A percentile compares a stretch with the other conserved stretches of the same genome.
These are phyloP conservation scores for Fonsecaea pedrosoi DNA, from an alignment of 2,329 filamentous ascomycete species.

Conservation along the genomic window DNA sequence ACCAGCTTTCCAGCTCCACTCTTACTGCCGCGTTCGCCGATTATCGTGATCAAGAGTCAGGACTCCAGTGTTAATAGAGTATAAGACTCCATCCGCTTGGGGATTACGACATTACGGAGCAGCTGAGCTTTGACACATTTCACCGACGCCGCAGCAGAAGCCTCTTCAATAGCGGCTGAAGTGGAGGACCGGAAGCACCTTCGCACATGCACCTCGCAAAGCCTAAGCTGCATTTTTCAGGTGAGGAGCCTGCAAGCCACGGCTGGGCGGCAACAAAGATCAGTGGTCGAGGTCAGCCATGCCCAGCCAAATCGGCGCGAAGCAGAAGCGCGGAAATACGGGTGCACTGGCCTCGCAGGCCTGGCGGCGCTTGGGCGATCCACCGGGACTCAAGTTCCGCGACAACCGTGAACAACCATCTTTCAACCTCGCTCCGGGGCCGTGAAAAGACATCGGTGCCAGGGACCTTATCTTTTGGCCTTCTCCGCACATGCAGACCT, in stretches of 20 bases:
- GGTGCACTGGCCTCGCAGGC: neutral
- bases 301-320: slow-evolving; percentile 19
- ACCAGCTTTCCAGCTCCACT: neutral
- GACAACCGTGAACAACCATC: slow-evolving; percentile 24
- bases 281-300: neutral
- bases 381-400: slow-evolving; percentile 16
- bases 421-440: slow-evolving; percentile 19
- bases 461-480: slow-evolving; percentile 5
- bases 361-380: slow-evolving; percentile 19
- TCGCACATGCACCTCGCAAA: slow-evolving; percentile 21
- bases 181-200: slow-evolving; percentile 7
- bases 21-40: slow-evolving; percentile 15
- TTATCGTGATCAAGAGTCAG: slow-evolving; percentile 2
- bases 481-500: neutral
- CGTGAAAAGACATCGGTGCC: neutral
- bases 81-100: slow-evolving; percentile 1
- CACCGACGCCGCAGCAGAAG: neutral
- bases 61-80: neutral
- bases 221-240: slow-evolving; percentile 19
- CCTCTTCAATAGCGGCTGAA: slow-evolving; percentile 5
- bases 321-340: slow-evolving; percentile 19
- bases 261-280: slow-evolving; percentile 7
- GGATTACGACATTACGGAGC: neutral
- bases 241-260: slow-evolving; percentile 23
- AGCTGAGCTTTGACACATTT: slow-evolving; percentile 5